These are phyloP conservation scores for Solanum okadae DNA, from an alignment of 257 asterid genomes.

Conservation along the genomic window DNA sequence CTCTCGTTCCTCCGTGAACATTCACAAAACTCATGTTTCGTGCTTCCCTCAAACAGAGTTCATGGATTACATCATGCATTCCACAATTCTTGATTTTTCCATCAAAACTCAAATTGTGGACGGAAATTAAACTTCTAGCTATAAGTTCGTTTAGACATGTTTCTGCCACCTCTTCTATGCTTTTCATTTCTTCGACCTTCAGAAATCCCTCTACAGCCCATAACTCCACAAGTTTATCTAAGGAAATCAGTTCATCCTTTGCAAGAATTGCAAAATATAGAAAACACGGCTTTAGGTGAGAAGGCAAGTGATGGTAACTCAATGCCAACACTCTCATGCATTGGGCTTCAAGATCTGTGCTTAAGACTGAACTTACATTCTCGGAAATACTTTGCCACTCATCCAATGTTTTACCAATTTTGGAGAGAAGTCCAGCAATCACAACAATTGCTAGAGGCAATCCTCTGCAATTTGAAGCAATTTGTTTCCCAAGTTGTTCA, in stretches of 20 bases:
- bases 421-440: neutral
- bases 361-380: neutral
- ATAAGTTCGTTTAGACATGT: neutral
- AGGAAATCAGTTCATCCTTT: neutral
- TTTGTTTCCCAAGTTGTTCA: neutral
- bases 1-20: no score
- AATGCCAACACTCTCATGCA: neutral
- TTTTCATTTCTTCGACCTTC: neutral
- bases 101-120: neutral
- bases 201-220: conserved; percentile 10
- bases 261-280: neutral
- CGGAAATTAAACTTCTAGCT: neutral
- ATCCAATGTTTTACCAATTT: neutral
- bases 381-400: neutral
- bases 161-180: neutral
- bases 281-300: neutral
- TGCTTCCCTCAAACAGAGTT: neutral
- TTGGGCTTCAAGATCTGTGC: neutral
- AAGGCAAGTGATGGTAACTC: conserved; percentile 10
- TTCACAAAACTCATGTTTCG: no score
- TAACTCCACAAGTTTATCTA: neutral
- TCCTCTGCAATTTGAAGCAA: neutral
- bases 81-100: neutral
- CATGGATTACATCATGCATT: neutral
- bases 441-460: no score